These are phyloP conservation scores for Nothopassalora personata DNA, from an alignment of 2,329 filamentous ascomycete genomes.

Conservation along the genomic window DNA sequence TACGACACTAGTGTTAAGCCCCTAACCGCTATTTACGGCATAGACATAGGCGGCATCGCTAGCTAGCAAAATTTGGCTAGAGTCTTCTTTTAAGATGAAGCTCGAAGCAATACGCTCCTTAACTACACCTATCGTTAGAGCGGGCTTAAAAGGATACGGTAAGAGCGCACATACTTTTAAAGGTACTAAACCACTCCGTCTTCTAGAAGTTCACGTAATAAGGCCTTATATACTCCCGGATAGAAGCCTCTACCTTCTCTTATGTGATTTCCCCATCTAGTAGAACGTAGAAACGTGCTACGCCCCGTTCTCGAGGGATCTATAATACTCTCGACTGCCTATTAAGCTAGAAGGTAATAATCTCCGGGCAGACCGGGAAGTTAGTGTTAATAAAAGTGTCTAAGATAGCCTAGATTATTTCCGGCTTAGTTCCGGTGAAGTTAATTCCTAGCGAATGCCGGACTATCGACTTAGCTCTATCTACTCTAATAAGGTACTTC, in stretches of 20 bases:
- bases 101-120: conserved; percentile 11
- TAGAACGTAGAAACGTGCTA: conserved; percentile 11
- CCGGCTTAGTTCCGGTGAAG: conserved; percentile 14
- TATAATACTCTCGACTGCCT: conserved; percentile 10
- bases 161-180: conserved; percentile 1
- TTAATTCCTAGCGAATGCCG: conserved; percentile 9
- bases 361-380: conserved; percentile 11
- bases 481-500: conserved; percentile 7
- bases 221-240: conserved; percentile 8
- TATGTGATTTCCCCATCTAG: conserved; percentile 11
- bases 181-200: conserved; percentile 14
- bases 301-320: conserved; percentile 10
- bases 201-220: conserved; percentile 6
- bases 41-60: conserved; percentile 35
- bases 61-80: conserved; percentile 24
- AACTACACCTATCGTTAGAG: conserved; percentile 1
- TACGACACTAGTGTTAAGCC: conserved; percentile 36
- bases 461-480: conserved; percentile 9
- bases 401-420: conserved; percentile 8
- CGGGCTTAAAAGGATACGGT: too few relatives aligned
- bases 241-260: conserved; percentile 8
- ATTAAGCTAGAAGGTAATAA: conserved; percentile 12
- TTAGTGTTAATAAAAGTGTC: conserved; percentile 13
- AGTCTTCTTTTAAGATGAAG: conserved; percentile 6
- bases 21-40: conserved; percentile 36